A percentile compares a stretch with the other conserved stretches of the same genome.
These are phyloP conservation scores for Peronospora destructor DNA, from an alignment of 352 stramenopile species.

Conservation along the genomic window DNA sequence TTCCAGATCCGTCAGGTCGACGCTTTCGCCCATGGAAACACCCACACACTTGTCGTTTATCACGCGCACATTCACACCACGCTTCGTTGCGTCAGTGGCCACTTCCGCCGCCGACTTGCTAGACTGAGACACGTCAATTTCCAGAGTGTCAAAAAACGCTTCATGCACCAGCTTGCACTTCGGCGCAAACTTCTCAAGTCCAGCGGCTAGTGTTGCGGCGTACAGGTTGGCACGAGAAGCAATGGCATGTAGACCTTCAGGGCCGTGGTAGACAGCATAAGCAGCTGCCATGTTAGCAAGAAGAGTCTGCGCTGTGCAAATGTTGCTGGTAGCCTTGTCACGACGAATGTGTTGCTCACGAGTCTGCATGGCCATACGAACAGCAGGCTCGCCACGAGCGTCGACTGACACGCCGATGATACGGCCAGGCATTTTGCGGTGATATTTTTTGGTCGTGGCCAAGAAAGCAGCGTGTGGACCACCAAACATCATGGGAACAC, in stretches of 20 bases:
- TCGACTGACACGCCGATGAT: slow-evolving; percentile 99
- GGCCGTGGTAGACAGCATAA: slow-evolving; percentile 98
- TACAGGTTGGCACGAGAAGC: slow-evolving; percentile 90
- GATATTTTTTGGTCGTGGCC: slow-evolving; percentile 92
- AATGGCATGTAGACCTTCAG: slow-evolving; percentile 92
- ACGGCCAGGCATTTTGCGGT: slow-evolving; percentile 95
- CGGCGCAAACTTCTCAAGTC: slow-evolving; percentile 80
- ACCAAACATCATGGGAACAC: slow-evolving; percentile 98
- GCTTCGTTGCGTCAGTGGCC: slow-evolving; percentile 46
- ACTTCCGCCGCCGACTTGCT: slow-evolving; percentile 77
- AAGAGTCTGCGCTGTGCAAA: slow-evolving; percentile 98
- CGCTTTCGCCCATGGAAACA: slow-evolving; percentile 95
- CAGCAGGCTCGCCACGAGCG: slow-evolving; percentile 88
- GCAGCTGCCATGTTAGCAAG: slow-evolving; percentile 97
- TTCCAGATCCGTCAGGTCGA: slow-evolving; percentile 87
- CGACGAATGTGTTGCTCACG: slow-evolving; percentile 98
- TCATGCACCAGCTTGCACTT: slow-evolving; percentile 49
- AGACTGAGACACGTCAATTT: slow-evolving; percentile 82
- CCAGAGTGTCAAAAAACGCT: slow-evolving; percentile 97
- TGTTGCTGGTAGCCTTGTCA: slow-evolving; percentile 99
- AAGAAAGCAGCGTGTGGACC: slow-evolving; percentile 98
- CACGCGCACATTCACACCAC: slow-evolving; percentile 83
- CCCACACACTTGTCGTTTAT: slow-evolving; percentile 86
- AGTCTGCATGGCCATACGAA: slow-evolving; percentile 99
- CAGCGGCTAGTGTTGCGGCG: slow-evolving; percentile 81